Evolutionary conservation across 495 filamentous ascomycete genomes (phyloP), one percentile per base, ranked within the genome.

Genomic region (Tuber brumale): DNA sequence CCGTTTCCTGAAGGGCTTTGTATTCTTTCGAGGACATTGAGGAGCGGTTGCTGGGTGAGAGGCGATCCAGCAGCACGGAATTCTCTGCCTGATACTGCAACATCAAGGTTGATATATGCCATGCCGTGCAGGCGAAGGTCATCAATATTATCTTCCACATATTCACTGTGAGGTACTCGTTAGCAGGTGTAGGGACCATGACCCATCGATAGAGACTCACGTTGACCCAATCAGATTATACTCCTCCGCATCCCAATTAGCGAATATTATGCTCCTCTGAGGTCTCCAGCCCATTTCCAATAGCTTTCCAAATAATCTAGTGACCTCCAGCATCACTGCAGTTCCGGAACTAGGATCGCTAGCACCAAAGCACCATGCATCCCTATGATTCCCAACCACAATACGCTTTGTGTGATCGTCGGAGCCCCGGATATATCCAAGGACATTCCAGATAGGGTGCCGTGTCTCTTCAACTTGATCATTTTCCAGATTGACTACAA

Each of bases 201-300:
- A 31, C 43, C 14, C 61, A 43, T n/a, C 66, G 27, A 66, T 12
- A 19, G 57, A 1, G 42, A 81, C 81, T 74, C 73, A 82, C 78
- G 96, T 98, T 16, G 93, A 95, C 21, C 95, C 95, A 73, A 97
- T 94, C 46, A 95, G 84, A 83, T 98, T 98, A 85, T 97, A 97
- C 83, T 94, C 93, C 80, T 91, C 91, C 43, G 87, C 95, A 83
- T 99, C 95, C 95, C 96, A 99, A 57, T 92, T 96, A 76, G 92
- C 92, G 83, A 99, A 99, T 81, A 94, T 91, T 80, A 99, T 96
- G 23, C 93, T 94, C 35, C 95, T 91, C 18, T 94, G 87, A n/a
- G 95, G 95, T 37, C 92, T 88, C 95, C 95, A 99, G 72, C 94
- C 94, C 51, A 88, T 88, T 21, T 84, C 85, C 27, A 89, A 85